Evolutionary conservation across 441 rosid species (phyloP), one percentile per base, ranked within the genome.

Genomic region (Gossypium laxum): DNA sequence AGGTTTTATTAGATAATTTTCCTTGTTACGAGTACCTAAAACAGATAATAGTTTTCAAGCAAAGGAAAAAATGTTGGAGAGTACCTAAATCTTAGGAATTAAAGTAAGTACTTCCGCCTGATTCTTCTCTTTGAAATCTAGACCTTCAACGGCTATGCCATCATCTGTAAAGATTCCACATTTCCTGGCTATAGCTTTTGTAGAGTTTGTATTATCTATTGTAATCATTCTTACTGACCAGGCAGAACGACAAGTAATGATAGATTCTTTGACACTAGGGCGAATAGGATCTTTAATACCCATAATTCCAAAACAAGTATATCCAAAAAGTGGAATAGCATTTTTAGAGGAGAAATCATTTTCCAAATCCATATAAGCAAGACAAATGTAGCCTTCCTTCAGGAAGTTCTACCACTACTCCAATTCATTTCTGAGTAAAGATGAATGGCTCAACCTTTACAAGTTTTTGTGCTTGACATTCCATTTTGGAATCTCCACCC

Each of bases 11-110:
- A 67, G n/a, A 67, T 61, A 4, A 52, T 62, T 14, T 47, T 38
- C 64, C 56, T 24, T 19, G 8, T 64, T 5, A 45, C 8, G n/a
- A 72, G 22, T 57, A 51, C 45, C 30, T 3, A 28, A 61, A 14
- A 32, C 6, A 28, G 22, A 32, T 17, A 26, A 47, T 32, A 32
- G 15, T 4, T 54, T 64, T 22, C 34, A 10, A 12, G 14, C 45
- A 8, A 26, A 73, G n/a, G 41, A 22, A 64, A 54, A 55, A 55
- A 78, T 15, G 63, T 10, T 32, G 8, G 12, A 12, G 54, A 41
- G 72, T 10, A 88, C 98, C 89, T 92, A 95, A 84, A 92, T 86
- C 84, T 88, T 82, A 66, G 98, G 89, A 78, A 91, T 88, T 28
- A 93, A 56, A 71, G 85, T 34, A 51, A 85, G 74, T 80, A 93